These are phyloP conservation scores for Neurospora tetraspora DNA, from an alignment of 495 filamentous ascomycete species.

Conservation along the genomic window DNA sequence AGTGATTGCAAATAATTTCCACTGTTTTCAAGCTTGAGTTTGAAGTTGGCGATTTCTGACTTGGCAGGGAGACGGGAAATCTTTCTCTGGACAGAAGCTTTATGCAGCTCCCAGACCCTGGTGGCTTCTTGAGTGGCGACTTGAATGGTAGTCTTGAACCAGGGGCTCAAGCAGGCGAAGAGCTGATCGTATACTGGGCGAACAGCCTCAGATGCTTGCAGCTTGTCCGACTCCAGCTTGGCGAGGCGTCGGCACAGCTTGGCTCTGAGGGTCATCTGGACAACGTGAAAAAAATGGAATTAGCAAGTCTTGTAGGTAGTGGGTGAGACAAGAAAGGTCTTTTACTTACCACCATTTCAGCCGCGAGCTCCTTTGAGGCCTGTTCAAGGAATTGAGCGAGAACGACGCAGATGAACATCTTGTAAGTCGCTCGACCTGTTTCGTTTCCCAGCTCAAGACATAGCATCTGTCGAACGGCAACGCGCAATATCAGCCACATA, in stretches of 20 bases:
- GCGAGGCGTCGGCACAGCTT: slow-evolving; percentile 54
- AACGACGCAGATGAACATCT: slow-evolving; percentile 40
- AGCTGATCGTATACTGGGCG: slow-evolving; percentile 2
- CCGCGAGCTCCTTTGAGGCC: slow-evolving; percentile 12
- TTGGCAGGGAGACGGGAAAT: slow-evolving; percentile 31
- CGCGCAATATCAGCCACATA: slow-evolving; percentile 50
- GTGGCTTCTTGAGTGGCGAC: slow-evolving; percentile 7
- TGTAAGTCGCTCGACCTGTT: slow-evolving; percentile 45
- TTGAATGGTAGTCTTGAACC: slow-evolving; percentile 12
- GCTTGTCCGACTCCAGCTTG: slow-evolving; percentile 41
- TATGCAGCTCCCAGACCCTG: slow-evolving; percentile 21
- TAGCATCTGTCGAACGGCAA: slow-evolving; percentile 41
- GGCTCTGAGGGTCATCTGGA: slow-evolving; percentile 21
- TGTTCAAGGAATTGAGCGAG: slow-evolving; percentile 36
- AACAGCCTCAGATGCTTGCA: not conserved
- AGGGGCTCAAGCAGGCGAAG: slow-evolving; percentile 8
- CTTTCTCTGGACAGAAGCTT: slow-evolving; percentile 16
- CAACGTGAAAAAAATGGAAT: slow-evolving; percentile 13
- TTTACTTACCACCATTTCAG: not conserved
- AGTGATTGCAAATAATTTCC: slow-evolving; percentile 21
- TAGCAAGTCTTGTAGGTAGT: not conserved
- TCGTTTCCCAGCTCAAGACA: slow-evolving; percentile 32
- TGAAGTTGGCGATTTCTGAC: slow-evolving; percentile 19
- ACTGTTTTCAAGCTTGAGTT: slow-evolving; percentile 38
- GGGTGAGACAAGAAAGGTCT: not conserved